Evolutionary conservation across 495 filamentous ascomycete genomes (phyloP).

Genomic region (Schizothecium vesticola): DNA sequence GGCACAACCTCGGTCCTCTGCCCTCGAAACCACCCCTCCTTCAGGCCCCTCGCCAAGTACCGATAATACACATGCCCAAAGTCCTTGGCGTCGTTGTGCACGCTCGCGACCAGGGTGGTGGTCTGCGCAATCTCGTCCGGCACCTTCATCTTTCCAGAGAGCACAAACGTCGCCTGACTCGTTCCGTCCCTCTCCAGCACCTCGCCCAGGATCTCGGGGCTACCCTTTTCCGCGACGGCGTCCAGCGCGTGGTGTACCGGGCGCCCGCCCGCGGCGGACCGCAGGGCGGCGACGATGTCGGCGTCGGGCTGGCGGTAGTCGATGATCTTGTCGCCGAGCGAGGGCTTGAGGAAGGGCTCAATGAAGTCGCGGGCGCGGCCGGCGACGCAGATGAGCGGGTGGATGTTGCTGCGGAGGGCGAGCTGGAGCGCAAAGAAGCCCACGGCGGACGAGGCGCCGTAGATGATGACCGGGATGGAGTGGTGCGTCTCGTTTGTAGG

Average conservation of each 20-base stretch:
- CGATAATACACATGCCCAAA: conserved; percentile 53
- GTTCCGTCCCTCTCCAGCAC: conserved; percentile 34
- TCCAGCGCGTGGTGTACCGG: conserved; percentile 50
- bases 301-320: conserved; percentile 64
- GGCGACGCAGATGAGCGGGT: conserved; percentile 67
- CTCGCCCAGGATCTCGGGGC: conserved; percentile 38
- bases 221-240: conserved; percentile 53
- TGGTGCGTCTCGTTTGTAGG: conserved; percentile 24
- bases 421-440: conserved; percentile 66
- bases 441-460: conserved; percentile 62
- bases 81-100: conserved; percentile 49
- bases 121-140: conserved; percentile 32
- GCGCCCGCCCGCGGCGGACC: conserved; percentile 33
- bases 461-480: conserved; percentile 47
- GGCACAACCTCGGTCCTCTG: conserved; percentile 59
- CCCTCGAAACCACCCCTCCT: conserved; percentile 53
- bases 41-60: conserved; percentile 48
- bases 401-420: conserved; percentile 60
- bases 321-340: conserved; percentile 63
- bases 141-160: conserved; percentile 35
- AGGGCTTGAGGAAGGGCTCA: conserved; percentile 51
- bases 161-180: conserved; percentile 49
- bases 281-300: conserved; percentile 47
- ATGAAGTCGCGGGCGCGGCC: conserved; percentile 55
- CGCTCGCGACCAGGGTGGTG: conserved; percentile 43